Base-by-base conservation (phyloP, 495 filamentous ascomycete species). In the Penicillium cataractarum region DNA sequence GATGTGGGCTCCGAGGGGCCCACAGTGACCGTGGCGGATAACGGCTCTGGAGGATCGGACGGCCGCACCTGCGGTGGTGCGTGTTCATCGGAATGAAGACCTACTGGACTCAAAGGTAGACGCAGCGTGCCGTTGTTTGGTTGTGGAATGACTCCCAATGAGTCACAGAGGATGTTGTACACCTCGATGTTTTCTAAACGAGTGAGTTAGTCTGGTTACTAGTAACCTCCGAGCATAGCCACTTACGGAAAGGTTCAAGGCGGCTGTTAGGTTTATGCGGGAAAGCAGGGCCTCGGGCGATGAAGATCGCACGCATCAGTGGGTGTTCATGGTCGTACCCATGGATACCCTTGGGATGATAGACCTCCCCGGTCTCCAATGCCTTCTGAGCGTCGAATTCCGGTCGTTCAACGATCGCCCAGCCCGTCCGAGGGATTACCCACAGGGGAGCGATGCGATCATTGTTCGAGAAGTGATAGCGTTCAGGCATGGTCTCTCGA, bases 151-250 rank as follows among this genome's bases (percentile, higher is more conserved):
- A 97, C 77, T 6, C 87, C 88, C 33, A 97, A 71, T 2, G 89
- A 90, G 67, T 96, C 92, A 68, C 93, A 98, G 33, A 99, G 72
- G 54, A 98, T 90, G 65, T 97, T 96, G 71, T 98, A 98, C 1
- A 99, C 91, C 65, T 99, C 93, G 58, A 82, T 91, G 62, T 99
- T 99, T 85, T 95, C 89, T 92, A 69, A 27, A 9, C 7, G 15
- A 32, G 24, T 6, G 39, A 37, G 26, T 54, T 49, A 56, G 48
- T 54, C 62, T 26, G 15, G 49, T 33, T 8, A 32, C n/a, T 3
- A n/a, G 35, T 6, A 31, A 6, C 6, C 2, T 31, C 21, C 1
- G 24, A 49, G 6, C 33, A 37, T 31, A 13, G 26, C 4, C 6
- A 86, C 91, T 84, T 82, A 95, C 91, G 92, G 74, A 97, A 97